These are phyloP conservation scores for Stemphylium lycopersici DNA, from an alignment of 2,329 filamentous ascomycete genomes.

Conservation along the genomic window DNA sequence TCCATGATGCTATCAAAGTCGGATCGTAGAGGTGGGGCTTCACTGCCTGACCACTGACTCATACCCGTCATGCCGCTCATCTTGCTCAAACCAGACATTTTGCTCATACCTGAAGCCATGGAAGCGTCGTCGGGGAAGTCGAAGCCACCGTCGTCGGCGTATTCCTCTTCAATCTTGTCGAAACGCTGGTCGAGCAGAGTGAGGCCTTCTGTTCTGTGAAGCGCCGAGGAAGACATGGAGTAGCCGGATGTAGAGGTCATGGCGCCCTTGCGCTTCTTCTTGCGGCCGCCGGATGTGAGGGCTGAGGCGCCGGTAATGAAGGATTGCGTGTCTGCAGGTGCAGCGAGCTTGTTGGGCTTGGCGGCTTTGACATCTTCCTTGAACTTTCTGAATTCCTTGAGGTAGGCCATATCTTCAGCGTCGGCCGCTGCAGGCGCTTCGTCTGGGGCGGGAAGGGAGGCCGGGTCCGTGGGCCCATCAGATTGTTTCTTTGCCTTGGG, in stretches of 20 bases:
- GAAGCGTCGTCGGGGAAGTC: slow-evolving; percentile 53
- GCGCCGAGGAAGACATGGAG: slow-evolving; percentile 88
- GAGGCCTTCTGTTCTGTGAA: slow-evolving; percentile 86
- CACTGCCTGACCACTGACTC: slow-evolving; percentile 44
- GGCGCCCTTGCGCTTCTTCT: slow-evolving; percentile 95
- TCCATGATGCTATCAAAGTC: slow-evolving; percentile 94
- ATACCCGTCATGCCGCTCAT: slow-evolving; percentile 44
- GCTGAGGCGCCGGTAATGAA: slow-evolving; percentile 72
- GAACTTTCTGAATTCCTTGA: slow-evolving; percentile 92
- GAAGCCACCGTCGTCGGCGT: slow-evolving; percentile 53
- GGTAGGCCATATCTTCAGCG: slow-evolving; percentile 76
- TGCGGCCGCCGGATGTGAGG: slow-evolving; percentile 73
- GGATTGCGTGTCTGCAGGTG: slow-evolving; percentile 70
- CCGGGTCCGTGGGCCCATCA: slow-evolving; percentile 58
- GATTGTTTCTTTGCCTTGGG: slow-evolving; percentile 45
- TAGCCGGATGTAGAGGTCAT: slow-evolving; percentile 85
- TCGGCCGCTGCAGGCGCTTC: slow-evolving; percentile 43
- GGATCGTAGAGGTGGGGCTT: slow-evolving; percentile 60
- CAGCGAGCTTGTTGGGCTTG: slow-evolving; percentile 51
- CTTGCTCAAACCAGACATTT: slow-evolving; percentile 57
- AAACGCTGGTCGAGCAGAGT: slow-evolving; percentile 87
- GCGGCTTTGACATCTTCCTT: slow-evolving; percentile 72
- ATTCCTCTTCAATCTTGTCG: slow-evolving; percentile 85
- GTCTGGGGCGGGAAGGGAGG: slow-evolving; percentile 41
- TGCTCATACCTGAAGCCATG: slow-evolving; percentile 56